phyloP scores from a whole-genome alignment of 2,329 filamentous ascomycete genomes.

The Stagonosporopsis vannaccii region DNA sequence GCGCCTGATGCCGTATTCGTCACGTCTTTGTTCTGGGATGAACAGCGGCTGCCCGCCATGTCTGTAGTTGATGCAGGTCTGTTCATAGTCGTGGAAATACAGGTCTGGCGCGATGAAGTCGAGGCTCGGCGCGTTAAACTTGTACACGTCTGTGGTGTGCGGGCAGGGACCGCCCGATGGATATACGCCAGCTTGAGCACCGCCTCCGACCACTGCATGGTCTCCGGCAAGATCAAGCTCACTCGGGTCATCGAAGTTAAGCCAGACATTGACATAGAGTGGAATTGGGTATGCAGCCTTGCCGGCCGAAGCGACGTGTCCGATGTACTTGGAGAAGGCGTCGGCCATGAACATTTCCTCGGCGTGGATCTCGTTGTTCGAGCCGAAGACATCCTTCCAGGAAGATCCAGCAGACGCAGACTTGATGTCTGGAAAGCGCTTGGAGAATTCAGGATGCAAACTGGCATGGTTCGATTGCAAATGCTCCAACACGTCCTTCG shows the following conservation, averaged over 20 bases:
- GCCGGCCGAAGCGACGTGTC: conserved; percentile 52
- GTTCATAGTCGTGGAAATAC: conserved; percentile 59
- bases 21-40: conserved; percentile 61
- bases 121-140: conserved; percentile 51
- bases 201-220: conserved; percentile 53
- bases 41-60: conserved; percentile 57
- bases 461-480: conserved; percentile 24
- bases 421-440: conserved; percentile 31
- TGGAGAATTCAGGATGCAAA: conserved; percentile 39
- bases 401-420: conserved; percentile 21
- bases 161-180: conserved; percentile 57
- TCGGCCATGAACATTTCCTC: conserved; percentile 61
- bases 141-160: conserved; percentile 57
- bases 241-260: conserved; percentile 45
- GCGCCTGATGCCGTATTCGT: conserved; percentile 48
- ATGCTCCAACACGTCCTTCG: conserved; percentile 46
- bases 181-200: conserved; percentile 54
- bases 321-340: conserved; percentile 53
- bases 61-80: conserved; percentile 54
- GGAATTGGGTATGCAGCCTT: conserved; percentile 53
- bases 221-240: conserved; percentile 41
- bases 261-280: conserved; percentile 58
- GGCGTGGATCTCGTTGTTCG: conserved; percentile 37
- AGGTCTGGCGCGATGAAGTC: conserved; percentile 59
- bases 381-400: conserved; percentile 54